Evolutionary conservation across 169 alveolate genomes (phyloP).

Genomic region (Plasmodium yoelii): DNA sequence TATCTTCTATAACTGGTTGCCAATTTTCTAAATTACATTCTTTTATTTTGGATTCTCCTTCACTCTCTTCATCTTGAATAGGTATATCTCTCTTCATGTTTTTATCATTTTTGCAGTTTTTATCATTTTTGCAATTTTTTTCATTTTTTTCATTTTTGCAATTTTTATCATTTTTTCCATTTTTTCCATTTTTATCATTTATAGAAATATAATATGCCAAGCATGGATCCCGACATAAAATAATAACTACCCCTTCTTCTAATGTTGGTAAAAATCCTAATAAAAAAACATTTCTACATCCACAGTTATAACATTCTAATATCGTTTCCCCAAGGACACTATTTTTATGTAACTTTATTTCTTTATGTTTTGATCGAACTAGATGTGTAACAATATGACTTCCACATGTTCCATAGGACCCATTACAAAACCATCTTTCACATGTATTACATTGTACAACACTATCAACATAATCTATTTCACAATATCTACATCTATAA

Average conservation of each 20-base stretch:
- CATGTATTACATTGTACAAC: slow-evolving; percentile 86
- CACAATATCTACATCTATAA: slow-evolving; percentile 77
- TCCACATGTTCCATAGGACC: slow-evolving; percentile 80
- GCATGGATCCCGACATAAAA: slow-evolving; percentile 83
- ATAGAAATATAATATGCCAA: slow-evolving; percentile 31
- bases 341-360: slow-evolving; percentile 86
- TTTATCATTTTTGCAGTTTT: not conserved
- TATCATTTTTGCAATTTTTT: not conserved
- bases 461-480: slow-evolving; percentile 75
- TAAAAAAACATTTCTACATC: slow-evolving; percentile 84
- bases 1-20: slow-evolving; percentile 88
- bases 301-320: slow-evolving; percentile 89
- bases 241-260: slow-evolving; percentile 82
- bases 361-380: slow-evolving; percentile 88
- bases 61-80: slow-evolving; percentile 7
- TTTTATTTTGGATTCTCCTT: slow-evolving; percentile 1
- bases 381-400: slow-evolving; percentile 87
- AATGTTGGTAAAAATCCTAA: slow-evolving; percentile 88
- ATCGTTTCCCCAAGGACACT: slow-evolving; percentile 86
- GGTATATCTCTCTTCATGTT: not conserved
- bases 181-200: not conserved
- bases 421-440: slow-evolving; percentile 88
- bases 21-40: slow-evolving; percentile 86
- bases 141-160: not conserved
- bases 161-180: too few relatives aligned